phyloP scores from a whole-genome alignment of 129 eudicot species.

The Flaveria linearis region DNA sequence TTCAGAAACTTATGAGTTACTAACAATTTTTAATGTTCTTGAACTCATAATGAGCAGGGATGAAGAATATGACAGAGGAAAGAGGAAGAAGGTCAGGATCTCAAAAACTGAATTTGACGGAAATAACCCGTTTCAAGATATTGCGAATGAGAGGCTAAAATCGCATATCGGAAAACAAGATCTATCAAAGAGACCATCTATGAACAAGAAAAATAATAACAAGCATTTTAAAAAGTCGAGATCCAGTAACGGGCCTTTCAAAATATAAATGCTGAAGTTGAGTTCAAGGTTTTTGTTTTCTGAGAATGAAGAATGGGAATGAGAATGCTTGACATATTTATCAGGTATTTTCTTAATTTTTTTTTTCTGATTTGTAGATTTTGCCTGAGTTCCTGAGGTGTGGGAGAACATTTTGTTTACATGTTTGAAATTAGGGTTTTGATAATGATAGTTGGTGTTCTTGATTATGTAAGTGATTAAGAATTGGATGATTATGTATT shows the following conservation, averaged over 20 bases:
- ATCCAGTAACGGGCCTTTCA: constrained; percentile 49
- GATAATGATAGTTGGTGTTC: neutral
- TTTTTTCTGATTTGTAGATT: constrained; percentile 30
- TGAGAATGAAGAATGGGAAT: constrained; percentile 22
- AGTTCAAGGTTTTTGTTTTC: constrained; percentile 24
- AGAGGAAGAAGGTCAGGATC: constrained; percentile 67
- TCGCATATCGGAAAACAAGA: constrained; percentile 25
- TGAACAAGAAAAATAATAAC: constrained; percentile 27
- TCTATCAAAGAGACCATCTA: constrained; percentile 23
- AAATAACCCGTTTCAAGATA: constrained; percentile 77
- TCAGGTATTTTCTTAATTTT: constrained; percentile 31
- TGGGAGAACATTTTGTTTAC: constrained; percentile 23
- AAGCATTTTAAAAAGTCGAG: constrained; percentile 37
- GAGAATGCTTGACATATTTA: constrained; percentile 37
- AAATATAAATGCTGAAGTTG: constrained; percentile 36
- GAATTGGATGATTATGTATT: constrained; percentile 8
- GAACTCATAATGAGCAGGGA: constrained; percentile 58
- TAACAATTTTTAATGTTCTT: neutral
- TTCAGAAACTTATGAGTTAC: neutral
- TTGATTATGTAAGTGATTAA: constrained; percentile 14
- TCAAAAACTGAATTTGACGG: constrained; percentile 56
- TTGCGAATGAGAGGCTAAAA: constrained; percentile 57
- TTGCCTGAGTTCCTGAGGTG: constrained; percentile 19
- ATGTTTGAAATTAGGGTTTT: constrained; percentile 24
- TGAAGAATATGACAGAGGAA: constrained; percentile 84